These are phyloP conservation scores for Cryptococcus sp. DNA, from an alignment of 1,284 basidiomycete genomes.

Conservation along the genomic window DNA sequence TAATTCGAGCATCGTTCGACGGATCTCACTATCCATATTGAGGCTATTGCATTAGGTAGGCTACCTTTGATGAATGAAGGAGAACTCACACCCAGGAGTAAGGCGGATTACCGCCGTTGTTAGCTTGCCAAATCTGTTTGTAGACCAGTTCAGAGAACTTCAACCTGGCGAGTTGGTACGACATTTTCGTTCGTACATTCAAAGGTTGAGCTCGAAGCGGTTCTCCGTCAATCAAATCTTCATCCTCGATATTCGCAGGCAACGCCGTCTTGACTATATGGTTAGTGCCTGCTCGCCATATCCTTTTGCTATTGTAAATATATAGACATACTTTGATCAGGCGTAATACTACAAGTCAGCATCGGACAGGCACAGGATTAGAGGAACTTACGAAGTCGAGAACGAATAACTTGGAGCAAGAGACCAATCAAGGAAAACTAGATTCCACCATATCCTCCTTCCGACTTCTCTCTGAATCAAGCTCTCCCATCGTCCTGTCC, in stretches of 20 bases:
- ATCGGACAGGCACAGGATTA: neutral
- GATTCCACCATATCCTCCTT: slow-evolving; percentile 48
- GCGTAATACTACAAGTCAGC: slow-evolving; percentile 36
- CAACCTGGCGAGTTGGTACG: slow-evolving; percentile 47
- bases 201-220: slow-evolving; percentile 42
- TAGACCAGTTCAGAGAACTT: slow-evolving; percentile 47
- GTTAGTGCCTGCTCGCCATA: neutral
- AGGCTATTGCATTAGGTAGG: neutral
- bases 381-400: slow-evolving; percentile 21
- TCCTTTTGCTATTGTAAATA: neutral
- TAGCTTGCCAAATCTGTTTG: slow-evolving; percentile 49
- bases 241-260: slow-evolving; percentile 48
- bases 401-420: slow-evolving; percentile 47
- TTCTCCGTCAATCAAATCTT: slow-evolving; percentile 47
- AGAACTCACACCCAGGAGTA: slow-evolving; percentile 45
- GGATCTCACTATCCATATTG: slow-evolving; percentile 42
- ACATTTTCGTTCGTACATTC: slow-evolving; percentile 46
- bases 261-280: slow-evolving; percentile 43
- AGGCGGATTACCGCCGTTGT: slow-evolving; percentile 45
- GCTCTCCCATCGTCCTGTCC: slow-evolving; percentile 49
- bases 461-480: slow-evolving; percentile 49
- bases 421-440: slow-evolving; percentile 48
- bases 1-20: slow-evolving; percentile 47
- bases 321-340: slow-evolving; percentile 47
- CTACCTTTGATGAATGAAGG: neutral